Evolutionary conservation across 805 yeast species (phyloP).

Genomic region (Cyberlindnera mississippiensis): DNA sequence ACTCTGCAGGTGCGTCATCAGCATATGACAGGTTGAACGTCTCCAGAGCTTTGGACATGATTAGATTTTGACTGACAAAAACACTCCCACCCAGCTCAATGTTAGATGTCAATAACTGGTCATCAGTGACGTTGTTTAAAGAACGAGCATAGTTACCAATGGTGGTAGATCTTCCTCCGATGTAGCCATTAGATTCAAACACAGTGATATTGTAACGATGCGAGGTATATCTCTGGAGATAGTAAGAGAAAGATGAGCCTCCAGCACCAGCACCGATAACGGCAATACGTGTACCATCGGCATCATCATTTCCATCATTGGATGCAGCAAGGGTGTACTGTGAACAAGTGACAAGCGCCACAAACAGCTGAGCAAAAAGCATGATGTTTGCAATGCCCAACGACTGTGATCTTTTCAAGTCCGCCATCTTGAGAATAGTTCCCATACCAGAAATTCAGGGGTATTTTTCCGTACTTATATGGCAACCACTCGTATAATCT

Average conservation of each 20-base stretch:
- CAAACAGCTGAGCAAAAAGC: neutral
- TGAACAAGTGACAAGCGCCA: conserved; percentile 2
- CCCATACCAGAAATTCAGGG: neutral
- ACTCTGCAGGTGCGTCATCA: conserved; percentile 5
- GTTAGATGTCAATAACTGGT: conserved; percentile 12
- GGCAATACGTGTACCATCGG: conserved; percentile 29
- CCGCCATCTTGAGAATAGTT: neutral
- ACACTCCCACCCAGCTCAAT: conserved; percentile 46
- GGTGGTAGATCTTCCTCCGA: conserved; percentile 46
- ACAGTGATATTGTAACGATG: conserved; percentile 36
- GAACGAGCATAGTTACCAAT: conserved; percentile 19
- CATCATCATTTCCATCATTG: neutral
- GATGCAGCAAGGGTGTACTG: neutral
- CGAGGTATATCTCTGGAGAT: conserved; percentile 37
- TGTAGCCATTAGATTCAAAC: conserved; percentile 35
- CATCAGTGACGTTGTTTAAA: conserved; percentile 19
- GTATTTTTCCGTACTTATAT: neutral
- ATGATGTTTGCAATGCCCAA: neutral
- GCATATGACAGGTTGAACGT: conserved; percentile 31
- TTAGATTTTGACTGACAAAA: conserved; percentile 38
- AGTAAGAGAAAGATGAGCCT: conserved; percentile 45
- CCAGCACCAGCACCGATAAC: conserved; percentile 52
- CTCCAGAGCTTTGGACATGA: conserved; percentile 35
- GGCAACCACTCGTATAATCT: too few species aligned
- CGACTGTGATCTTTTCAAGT: neutral